A percentile compares a stretch with the other conserved stretches of the same genome.
phyloP scores from a whole-genome alignment of 306 rosid genomes.

The Sesbania bispinosa region DNA sequence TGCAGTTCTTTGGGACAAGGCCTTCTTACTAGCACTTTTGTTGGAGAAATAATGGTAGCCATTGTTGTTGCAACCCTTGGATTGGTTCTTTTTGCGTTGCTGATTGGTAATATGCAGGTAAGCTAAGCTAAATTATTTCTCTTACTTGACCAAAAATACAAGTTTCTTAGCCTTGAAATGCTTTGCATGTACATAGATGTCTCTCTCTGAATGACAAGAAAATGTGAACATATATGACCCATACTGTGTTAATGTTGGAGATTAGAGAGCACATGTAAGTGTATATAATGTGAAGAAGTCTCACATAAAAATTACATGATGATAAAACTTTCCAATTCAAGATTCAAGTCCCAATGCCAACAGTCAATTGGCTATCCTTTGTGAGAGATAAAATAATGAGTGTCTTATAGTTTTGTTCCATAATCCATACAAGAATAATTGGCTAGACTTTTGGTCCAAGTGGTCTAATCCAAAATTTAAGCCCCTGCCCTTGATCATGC shows the following conservation, averaged over 20 bases:
- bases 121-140: constrained; percentile 12
- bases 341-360: too few relatives aligned
- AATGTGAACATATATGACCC: too few relatives aligned
- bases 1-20: constrained; percentile 93
- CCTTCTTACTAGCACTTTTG: constrained; percentile 79
- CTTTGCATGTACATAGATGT: background rate
- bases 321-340: too few relatives aligned
- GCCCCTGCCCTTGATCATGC: too few relatives aligned
- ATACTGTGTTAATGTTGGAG: background rate
- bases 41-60: constrained; percentile 82
- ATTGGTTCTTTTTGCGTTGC: constrained; percentile 81
- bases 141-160: background rate
- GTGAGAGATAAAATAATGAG: too few relatives aligned
- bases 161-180: background rate
- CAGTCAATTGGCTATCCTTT: too few relatives aligned
- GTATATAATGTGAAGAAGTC: background rate
- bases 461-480: too few relatives aligned
- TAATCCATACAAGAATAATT: too few relatives aligned
- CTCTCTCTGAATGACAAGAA: too few relatives aligned
- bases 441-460: too few relatives aligned
- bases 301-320: background rate
- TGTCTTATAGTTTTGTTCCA: too few relatives aligned
- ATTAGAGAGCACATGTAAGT: too few relatives aligned
- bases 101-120: constrained; percentile 97
- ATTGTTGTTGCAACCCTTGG: constrained; percentile 80